Evolutionary conservation across 495 filamentous ascomycete genomes (phyloP).

Genomic region (Aspergillus haitiensis): DNA sequence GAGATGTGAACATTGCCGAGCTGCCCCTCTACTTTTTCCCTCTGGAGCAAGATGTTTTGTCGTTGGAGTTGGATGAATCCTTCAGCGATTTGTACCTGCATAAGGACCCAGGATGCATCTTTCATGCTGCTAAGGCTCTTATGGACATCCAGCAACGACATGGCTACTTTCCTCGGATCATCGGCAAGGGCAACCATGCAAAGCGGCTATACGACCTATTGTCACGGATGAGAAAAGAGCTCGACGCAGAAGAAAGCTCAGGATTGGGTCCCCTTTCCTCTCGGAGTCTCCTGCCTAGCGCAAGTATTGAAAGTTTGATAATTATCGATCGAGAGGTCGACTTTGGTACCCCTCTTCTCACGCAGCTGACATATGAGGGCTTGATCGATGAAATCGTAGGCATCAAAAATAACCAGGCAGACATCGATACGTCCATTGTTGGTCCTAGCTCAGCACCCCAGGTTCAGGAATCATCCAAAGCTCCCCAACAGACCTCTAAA

Average conservation of each 20-base stretch:
- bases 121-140: slow-evolving; percentile 84
- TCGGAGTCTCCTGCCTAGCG: slow-evolving; percentile 77
- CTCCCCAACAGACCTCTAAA: slow-evolving; percentile 51
- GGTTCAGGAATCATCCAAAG: slow-evolving; percentile 54
- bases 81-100: slow-evolving; percentile 88
- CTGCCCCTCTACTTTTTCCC: slow-evolving; percentile 87
- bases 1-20: slow-evolving; percentile 85
- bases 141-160: slow-evolving; percentile 92
- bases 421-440: slow-evolving; percentile 89
- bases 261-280: slow-evolving; percentile 55
- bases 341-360: slow-evolving; percentile 84
- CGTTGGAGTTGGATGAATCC: slow-evolving; percentile 82
- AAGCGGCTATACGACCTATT: slow-evolving; percentile 84
- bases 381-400: slow-evolving; percentile 92
- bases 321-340: slow-evolving; percentile 96
- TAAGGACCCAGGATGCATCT: slow-evolving; percentile 88
- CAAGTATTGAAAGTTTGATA: slow-evolving; percentile 81
- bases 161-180: slow-evolving; percentile 91
- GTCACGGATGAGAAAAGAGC: slow-evolving; percentile 89
- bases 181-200: slow-evolving; percentile 94
- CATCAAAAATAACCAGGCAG: slow-evolving; percentile 82
- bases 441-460: slow-evolving; percentile 63
- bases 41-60: slow-evolving; percentile 86
- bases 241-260: slow-evolving; percentile 75
- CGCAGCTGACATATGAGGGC: slow-evolving; percentile 96